phyloP scores from a whole-genome alignment of 495 filamentous ascomycete species.

The Trichocladium antarcticum region DNA sequence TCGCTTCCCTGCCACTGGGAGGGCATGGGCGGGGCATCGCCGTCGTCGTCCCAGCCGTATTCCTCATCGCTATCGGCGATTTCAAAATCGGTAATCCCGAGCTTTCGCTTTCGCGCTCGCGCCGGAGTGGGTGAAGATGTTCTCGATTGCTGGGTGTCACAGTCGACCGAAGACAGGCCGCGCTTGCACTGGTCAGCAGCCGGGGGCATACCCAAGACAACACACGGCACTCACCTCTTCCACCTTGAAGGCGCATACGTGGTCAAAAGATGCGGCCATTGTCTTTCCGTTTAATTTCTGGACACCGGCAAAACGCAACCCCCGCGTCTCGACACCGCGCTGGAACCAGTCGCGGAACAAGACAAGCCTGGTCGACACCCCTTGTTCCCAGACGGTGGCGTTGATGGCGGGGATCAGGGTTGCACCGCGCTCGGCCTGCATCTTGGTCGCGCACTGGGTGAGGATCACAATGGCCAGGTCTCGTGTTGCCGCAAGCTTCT shows the following conservation, averaged over 20 bases:
- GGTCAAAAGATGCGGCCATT: constrained; percentile 15
- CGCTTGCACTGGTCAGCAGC: constrained; percentile 21
- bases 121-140: constrained; percentile 21
- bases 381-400: constrained; percentile 57
- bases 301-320: constrained; percentile 31
- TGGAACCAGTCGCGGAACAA: constrained; percentile 56
- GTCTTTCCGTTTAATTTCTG: constrained; percentile 37
- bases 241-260: constrained; percentile 33
- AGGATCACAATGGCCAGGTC: constrained; percentile 58
- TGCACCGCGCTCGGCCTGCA: constrained; percentile 46
- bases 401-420: constrained; percentile 63
- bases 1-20: constrained; percentile 45
- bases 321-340: constrained; percentile 17
- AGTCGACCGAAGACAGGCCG: constrained; percentile 21
- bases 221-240: constrained; percentile 27
- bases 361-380: constrained; percentile 53
- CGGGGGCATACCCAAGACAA: background rate
- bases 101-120: constrained; percentile 34
- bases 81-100: constrained; percentile 35
- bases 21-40: constrained; percentile 34
- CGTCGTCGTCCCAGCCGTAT: constrained; percentile 42
- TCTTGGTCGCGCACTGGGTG: constrained; percentile 60
- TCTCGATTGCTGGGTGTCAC: constrained; percentile 17
- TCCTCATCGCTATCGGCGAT: constrained; percentile 42
- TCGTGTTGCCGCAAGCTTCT: constrained; percentile 56